phyloP scores from a whole-genome alignment of 495 filamentous ascomycete genomes.

The Chaetomidium leptoderma region DNA sequence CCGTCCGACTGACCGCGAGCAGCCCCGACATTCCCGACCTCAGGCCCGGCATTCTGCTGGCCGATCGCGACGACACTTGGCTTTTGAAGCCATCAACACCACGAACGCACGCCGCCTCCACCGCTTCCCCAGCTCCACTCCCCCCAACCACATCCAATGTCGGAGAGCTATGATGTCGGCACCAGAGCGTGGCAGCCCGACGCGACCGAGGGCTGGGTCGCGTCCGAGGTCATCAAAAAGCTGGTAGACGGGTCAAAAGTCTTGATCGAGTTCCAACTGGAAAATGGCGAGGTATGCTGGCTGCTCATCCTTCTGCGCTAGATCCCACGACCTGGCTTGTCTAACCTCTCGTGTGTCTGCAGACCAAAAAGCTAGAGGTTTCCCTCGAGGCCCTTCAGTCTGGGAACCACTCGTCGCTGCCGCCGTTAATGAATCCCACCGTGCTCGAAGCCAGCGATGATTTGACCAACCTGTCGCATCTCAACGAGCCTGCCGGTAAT shows the following conservation, averaged over 20 bases:
- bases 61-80: conserved; percentile 23
- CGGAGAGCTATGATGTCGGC: conserved; percentile 94
- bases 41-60: conserved; percentile 13
- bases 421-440: conserved; percentile 94
- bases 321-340: too few relatives aligned
- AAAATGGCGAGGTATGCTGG: conserved; percentile 91
- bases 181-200: conserved; percentile 98
- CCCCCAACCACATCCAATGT: conserved; percentile 56
- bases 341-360: conserved; percentile 20
- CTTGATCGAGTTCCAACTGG: conserved; percentile 75
- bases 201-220: conserved; percentile 90
- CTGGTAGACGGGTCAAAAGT: conserved; percentile 79
- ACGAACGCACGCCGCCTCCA: conserved; percentile 14
- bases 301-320: conserved; percentile 22
- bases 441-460: conserved; percentile 99
- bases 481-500: conserved; percentile 97
- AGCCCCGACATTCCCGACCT: conserved; percentile 4
- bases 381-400: conserved; percentile 71
- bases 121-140: conserved; percentile 11
- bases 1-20: conserved; percentile 15
- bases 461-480: conserved; percentile 92
- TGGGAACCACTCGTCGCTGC: conserved; percentile 65
- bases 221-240: conserved; percentile 91
- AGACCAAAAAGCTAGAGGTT: conserved; percentile 79
- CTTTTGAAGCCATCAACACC: conserved; percentile 26